Conservation (phyloP, 1,139 yeast genomes). For the Pichia sp. region DNA sequence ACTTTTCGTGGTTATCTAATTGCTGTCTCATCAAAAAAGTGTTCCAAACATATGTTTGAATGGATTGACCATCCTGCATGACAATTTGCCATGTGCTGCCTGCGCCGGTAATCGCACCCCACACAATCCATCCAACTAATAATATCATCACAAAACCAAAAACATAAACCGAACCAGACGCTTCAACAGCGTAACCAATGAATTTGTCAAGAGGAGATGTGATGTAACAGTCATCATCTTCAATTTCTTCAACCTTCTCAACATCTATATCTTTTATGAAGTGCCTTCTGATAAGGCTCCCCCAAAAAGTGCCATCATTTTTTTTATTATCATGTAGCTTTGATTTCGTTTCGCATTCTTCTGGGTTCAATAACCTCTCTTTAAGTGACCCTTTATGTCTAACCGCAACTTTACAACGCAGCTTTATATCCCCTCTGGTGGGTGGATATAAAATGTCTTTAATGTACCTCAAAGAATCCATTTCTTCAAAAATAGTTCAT, state of each 20-base stretch:
- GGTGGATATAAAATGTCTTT: slow-evolving; percentile 3
- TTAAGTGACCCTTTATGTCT: background rate
- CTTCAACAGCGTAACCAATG: slow-evolving; percentile 10
- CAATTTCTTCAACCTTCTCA: slow-evolving; percentile 5
- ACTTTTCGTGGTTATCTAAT: slow-evolving; percentile 19
- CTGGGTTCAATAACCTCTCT: background rate
- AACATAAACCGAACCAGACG: slow-evolving; percentile 25
- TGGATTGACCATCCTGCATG: slow-evolving; percentile 34
- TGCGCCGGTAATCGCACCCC: slow-evolving; percentile 26
- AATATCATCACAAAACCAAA: slow-evolving; percentile 23
- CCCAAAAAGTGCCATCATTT: background rate
- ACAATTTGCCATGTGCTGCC: slow-evolving; percentile 32
- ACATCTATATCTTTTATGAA: background rate
- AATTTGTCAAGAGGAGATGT: slow-evolving; percentile 12
- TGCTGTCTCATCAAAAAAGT: slow-evolving; percentile 34
- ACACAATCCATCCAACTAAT: slow-evolving; percentile 26
- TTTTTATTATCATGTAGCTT: background rate
- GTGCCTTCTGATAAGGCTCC: background rate
- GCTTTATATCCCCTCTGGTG: slow-evolving; percentile 5
- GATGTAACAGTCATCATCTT: slow-evolving; percentile 2
- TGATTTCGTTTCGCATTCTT: background rate
- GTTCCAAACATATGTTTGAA: slow-evolving; percentile 32
- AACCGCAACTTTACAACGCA: slow-evolving; percentile 1
- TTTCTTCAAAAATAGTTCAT: background rate
- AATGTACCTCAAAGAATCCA: slow-evolving; percentile 1